Base-by-base conservation (phyloP, 495 filamentous ascomycete genomes). In the Hypomontagnella submonticulosa region DNA sequence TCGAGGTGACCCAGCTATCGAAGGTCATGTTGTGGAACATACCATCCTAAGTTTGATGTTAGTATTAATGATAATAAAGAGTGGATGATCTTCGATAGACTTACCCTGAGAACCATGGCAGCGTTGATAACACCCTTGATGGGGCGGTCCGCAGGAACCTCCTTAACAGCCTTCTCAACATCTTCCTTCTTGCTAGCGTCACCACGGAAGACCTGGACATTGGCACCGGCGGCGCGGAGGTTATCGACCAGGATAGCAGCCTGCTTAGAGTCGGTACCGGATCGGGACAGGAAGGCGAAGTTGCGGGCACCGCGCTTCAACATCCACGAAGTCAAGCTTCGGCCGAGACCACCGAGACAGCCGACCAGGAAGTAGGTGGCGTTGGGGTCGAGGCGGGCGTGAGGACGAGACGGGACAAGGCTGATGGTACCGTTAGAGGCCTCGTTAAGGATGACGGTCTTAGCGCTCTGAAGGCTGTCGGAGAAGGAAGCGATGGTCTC, bases 331-430 rank as follows among this genome's bases (percentile, higher is more conserved):
- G 82, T 75, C 23, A 89, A 67, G 32, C 77, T 76, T 12, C 79
- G 77, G 10, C 86, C 85, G 5, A 89, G 74, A 0, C 84, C 86
- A n/a, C 85, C 82, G 1, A 87, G 75, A 33, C 85, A 82, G 2
- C 85, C 83, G 23, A 80, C 73, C 1, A 88, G 68, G 16, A 88
- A 57, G 57, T 87, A 87, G 7, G 76, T 77, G 10, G 72, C 73
- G 32, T 80, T 67, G 0, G 71, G 23, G 13, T 13, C 36, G 27
- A 63, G 27, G n/a, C 18, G 23, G 36, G 37, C 16, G 11, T 49
- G 19, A 11, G 44, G 8, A 4, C 48, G 48, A 36, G 32, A 34
- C 12, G 48, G 48, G n/a, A 51, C 30, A 16, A 51, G 13, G 8
- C 18, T 33, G 15, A 51, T 19, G 15, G 48, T 51, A 2, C 32